A percentile compares a stretch with the other conserved stretches of the same genome.
Conservation (phyloP, 352 stramenopile genomes). For the Pythium monospermum region DNA sequence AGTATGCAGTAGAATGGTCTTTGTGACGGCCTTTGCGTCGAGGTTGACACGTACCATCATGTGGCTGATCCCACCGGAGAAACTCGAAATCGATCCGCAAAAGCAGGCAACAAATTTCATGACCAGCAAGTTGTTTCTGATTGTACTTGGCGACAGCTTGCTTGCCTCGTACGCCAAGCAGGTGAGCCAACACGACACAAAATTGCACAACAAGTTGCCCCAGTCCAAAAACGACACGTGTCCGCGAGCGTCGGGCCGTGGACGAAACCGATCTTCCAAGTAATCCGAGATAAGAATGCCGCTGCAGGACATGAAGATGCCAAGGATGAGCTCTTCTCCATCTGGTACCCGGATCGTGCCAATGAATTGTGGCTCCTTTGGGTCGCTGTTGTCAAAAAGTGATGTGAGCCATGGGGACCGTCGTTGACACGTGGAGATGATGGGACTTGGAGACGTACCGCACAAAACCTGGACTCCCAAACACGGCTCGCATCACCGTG, state of each 20-base stretch:
- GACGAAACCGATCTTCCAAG: constrained; percentile 14
- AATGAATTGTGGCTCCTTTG: constrained; percentile 61
- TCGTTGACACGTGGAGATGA: not conserved
- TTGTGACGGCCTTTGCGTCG: too few species aligned
- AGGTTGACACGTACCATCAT: constrained; percentile 36
- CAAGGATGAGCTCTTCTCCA: constrained; percentile 31
- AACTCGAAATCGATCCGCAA: constrained; percentile 34
- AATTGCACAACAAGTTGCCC: constrained; percentile 35
- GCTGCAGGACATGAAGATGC: constrained; percentile 38
- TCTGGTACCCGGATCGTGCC: constrained; percentile 28
- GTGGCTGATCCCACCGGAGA: constrained; percentile 25
- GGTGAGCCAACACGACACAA: constrained; percentile 29
- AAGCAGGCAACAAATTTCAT: constrained; percentile 42
- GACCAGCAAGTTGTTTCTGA: constrained; percentile 30
- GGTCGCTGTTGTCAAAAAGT: constrained; percentile 37
- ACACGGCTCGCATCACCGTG: constrained; percentile 20
- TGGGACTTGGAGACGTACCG: constrained; percentile 11
- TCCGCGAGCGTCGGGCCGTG: constrained; percentile 13
- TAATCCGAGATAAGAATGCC: constrained; percentile 29
- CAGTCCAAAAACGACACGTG: constrained; percentile 26
- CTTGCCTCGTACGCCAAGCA: constrained; percentile 28
- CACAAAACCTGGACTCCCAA: constrained; percentile 25
- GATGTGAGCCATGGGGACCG: not conserved
- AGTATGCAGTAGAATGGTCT: not conserved
- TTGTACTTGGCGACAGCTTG: constrained; percentile 23